Conservation (phyloP, 2,329 filamentous ascomycete genomes). For the Zopfia rhizophila region DNA sequence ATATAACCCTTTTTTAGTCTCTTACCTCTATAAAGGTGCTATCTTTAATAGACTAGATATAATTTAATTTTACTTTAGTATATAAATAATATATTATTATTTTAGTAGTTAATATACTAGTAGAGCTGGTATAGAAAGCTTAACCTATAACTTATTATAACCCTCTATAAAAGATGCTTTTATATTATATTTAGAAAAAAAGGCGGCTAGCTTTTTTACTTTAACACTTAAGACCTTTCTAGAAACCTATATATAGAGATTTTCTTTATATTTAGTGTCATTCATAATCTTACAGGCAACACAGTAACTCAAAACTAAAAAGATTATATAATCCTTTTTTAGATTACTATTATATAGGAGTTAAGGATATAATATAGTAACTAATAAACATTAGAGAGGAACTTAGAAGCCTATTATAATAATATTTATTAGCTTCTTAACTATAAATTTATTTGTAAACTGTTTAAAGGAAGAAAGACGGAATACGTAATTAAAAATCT, state of each 20-base stretch:
- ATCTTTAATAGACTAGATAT: no score
- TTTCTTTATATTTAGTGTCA: conserved; percentile 1
- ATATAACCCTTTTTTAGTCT: no score
- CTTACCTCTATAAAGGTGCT: no score
- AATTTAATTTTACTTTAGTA: no score
- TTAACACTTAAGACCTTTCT: neutral
- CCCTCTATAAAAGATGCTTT: conserved; percentile 1
- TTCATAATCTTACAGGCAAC: conserved; percentile 6
- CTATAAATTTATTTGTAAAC: no score
- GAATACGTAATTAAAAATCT: no score
- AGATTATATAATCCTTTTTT: conserved; percentile 7
- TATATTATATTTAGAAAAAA: conserved; percentile 4
- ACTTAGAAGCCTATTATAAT: no score
- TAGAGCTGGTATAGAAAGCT: neutral
- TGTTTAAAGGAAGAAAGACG: no score
- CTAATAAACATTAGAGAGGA: no score
- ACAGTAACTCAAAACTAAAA: conserved; percentile 3
- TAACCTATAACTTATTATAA: conserved; percentile 1
- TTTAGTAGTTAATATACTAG: neutral
- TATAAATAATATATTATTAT: no score
- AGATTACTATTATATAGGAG: conserved; percentile 1
- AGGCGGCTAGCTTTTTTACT: neutral
- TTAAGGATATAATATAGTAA: conserved; percentile 10
- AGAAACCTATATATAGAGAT: neutral
- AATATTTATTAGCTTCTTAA: no score